phyloP scores from a whole-genome alignment of 1,284 basidiomycete genomes.

The Moesziomyces antarcticus region DNA sequence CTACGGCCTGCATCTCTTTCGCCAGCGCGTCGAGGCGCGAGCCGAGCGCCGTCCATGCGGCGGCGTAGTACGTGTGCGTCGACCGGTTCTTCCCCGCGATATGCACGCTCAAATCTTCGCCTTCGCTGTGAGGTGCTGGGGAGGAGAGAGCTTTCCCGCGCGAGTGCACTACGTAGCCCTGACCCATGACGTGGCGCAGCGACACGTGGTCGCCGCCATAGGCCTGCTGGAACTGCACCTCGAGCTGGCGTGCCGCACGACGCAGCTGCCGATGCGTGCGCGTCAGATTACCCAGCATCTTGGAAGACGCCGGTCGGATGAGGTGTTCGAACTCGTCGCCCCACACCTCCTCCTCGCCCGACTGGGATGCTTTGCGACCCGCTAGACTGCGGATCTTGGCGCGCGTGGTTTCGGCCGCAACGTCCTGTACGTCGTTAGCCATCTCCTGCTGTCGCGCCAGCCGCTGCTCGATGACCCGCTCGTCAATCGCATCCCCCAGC shows the following conservation, averaged over 20 bases:
- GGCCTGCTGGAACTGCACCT: conserved; percentile 32
- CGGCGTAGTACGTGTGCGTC: conserved; percentile 59
- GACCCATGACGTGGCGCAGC: conserved; percentile 56
- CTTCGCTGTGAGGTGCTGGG: not conserved
- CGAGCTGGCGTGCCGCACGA: conserved; percentile 34
- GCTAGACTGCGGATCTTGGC: conserved; percentile 8
- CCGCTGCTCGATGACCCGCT: conserved; percentile 60
- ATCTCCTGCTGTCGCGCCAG: conserved; percentile 54
- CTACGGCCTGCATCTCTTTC: conserved; percentile 44
- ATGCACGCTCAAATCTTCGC: conserved; percentile 31
- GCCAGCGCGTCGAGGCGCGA: conserved; percentile 33
- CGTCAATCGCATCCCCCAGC: conserved; percentile 63
- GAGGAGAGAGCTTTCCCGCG: conserved; percentile 27
- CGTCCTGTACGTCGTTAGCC: conserved; percentile 26
- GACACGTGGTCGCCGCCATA: conserved; percentile 41
- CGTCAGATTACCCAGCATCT: conserved; percentile 35
- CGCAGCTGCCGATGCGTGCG: conserved; percentile 45
- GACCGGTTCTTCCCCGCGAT: conserved; percentile 55
- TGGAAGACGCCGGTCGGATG: conserved; percentile 58
- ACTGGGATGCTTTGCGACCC: not conserved
- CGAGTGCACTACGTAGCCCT: conserved; percentile 64
- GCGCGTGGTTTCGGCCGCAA: conserved; percentile 7
- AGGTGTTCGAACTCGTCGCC: conserved; percentile 64
- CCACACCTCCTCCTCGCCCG: conserved; percentile 33
- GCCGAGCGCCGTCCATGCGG: conserved; percentile 53